Conservation (phyloP, 495 filamentous ascomycete genomes). For the Pyrenula massariospora region DNA sequence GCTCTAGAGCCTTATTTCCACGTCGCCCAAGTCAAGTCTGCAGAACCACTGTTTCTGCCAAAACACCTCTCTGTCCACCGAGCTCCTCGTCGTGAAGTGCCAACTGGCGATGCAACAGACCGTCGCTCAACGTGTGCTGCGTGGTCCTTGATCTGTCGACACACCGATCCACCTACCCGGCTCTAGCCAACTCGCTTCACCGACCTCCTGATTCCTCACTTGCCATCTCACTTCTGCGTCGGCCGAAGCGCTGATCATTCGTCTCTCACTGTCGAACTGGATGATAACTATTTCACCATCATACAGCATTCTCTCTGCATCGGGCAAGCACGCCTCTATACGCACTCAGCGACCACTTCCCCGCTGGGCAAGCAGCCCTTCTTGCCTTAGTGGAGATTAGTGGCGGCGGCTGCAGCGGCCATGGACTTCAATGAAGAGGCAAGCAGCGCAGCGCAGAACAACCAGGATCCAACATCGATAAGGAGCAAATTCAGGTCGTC, state of each 20-base stretch:
- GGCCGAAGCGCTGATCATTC: neutral
- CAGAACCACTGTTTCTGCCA: neutral
- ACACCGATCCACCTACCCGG: neutral
- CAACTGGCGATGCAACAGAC: neutral
- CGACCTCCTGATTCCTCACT: neutral
- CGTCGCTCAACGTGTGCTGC: neutral
- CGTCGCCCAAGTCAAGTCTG: neutral
- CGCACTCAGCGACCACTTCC: neutral
- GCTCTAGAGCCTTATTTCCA: neutral
- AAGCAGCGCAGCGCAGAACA: neutral
- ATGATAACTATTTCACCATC: neutral
- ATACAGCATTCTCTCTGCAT: neutral
- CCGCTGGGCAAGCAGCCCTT: neutral
- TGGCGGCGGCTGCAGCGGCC: neutral
- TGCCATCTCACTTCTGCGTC: neutral
- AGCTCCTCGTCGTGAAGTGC: neutral
- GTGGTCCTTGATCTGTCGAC: neutral
- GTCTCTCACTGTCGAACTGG: neutral
- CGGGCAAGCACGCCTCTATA: neutral
- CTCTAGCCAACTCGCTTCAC: neutral
- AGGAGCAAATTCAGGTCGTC: conserved; percentile 14
- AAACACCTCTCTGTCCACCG: neutral
- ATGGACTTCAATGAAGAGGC: neutral
- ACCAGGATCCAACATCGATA: neutral
- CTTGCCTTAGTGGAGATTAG: neutral